Evolutionary conservation across 495 filamentous ascomycete genomes (phyloP), one percentile per base, ranked within the genome.

Genomic region (Friedmanniomyces simplex): DNA sequence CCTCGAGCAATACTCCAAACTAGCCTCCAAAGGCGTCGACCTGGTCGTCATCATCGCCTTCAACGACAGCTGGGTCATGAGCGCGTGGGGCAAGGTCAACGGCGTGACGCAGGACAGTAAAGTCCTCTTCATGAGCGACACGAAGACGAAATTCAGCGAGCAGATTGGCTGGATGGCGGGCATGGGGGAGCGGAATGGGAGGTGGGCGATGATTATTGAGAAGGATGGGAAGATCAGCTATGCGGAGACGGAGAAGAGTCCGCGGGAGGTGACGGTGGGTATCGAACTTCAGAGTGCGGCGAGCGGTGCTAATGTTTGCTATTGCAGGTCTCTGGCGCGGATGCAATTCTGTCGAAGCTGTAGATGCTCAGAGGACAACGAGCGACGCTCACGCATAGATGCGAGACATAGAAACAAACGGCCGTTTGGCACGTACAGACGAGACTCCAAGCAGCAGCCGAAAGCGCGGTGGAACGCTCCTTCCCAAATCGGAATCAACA

Each of bases 1-100:
- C 81, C 81, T 93, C 61, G 72, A 78, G 73, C 84, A 89, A 63
- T 73, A 87, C 49, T 68, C 77, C 39, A 74, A 85, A 70, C 76
- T 96, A 70, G 84, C 83, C 74, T 75, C 72, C 60, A 93, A 91
- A 79, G 90, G 89, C 62, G 89, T 96, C 60, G 89, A 96, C 72
- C 68, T 86, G 54, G 81, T 96, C 59, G 78, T 87, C 57, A 83
- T 91, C 67, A 87, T 95, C 61, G 87, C 89, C 55, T 88, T 76
- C 78, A 96, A 97, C 14, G 90, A 96, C 77, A 39, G 41, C 43
- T 54, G 43, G 50, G 91, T 97, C 66, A 95, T 95, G 88, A 82
- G 81, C 67, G 91, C 91, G 52, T 97, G 91, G 91, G 86, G 83
- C 69, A 96, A 95, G 81, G 91, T 90, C 63, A 95, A 96, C 75